Conservation (phyloP, 2,329 filamentous ascomycete genomes). For the Boeremia exigua region DNA sequence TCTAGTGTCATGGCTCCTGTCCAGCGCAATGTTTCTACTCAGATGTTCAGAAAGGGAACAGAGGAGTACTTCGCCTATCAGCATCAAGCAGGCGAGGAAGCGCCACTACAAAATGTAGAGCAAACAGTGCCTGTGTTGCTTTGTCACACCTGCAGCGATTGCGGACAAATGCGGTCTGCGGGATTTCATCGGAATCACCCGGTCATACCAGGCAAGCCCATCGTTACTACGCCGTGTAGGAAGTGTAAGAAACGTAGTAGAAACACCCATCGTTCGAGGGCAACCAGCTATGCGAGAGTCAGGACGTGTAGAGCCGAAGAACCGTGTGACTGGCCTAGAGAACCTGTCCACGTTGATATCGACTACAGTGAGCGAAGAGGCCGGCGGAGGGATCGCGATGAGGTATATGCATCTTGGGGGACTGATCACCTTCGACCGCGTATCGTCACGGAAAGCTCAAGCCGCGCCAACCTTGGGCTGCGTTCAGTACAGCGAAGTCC, state of each 20-base stretch:
- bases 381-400: conserved; percentile 29
- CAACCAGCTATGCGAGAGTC: conserved; percentile 27
- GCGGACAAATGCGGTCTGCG: conserved; percentile 41
- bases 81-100: conserved; percentile 18
- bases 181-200: conserved; percentile 46
- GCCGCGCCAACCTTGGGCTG: conserved; percentile 33
- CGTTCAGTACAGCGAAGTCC: conserved; percentile 31
- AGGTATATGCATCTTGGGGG: conserved; percentile 21
- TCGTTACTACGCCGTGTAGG: conserved; percentile 34
- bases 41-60: conserved; percentile 21
- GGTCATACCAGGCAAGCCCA: conserved; percentile 40
- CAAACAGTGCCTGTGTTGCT: conserved; percentile 31
- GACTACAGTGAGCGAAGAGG: conserved; percentile 30
- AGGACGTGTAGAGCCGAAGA: conserved; percentile 29
- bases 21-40: conserved; percentile 15
- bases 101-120: conserved; percentile 20
- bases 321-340: conserved; percentile 37
- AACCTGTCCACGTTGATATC: conserved; percentile 25
- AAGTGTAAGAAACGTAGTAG: conserved; percentile 39
- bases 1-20: conserved; percentile 20
- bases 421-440: conserved; percentile 27
- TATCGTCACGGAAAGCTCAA: conserved; percentile 23
- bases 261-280: conserved; percentile 16
- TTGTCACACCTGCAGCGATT: conserved; percentile 46
- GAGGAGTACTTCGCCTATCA: conserved; percentile 27